Evolutionary conservation across 1,284 basidiomycete species (phyloP).

Genomic region (Papiliotrema fonsecae): DNA sequence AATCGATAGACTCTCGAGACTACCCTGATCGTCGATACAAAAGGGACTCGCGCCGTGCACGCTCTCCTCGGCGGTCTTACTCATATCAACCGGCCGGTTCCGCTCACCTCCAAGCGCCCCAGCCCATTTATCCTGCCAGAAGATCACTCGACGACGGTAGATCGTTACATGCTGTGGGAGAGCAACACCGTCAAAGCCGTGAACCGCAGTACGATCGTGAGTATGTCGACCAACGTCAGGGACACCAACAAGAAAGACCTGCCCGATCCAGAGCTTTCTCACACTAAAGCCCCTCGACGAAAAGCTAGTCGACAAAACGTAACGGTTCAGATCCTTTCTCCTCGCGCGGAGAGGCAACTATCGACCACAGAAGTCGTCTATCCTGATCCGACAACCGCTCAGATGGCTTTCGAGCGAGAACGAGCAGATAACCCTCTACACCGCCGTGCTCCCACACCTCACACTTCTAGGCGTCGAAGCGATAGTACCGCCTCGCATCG

Average conservation of each 20-base stretch:
- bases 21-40: too few species aligned
- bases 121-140: not conserved
- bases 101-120: not conserved
- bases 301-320: not conserved
- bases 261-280: not conserved
- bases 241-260: too few species aligned
- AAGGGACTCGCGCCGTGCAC: too few species aligned
- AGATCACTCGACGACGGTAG: not conserved
- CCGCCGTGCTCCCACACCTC: conserved; percentile 27
- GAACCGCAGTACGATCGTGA: not conserved
- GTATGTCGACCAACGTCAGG: too few species aligned
- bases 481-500: not conserved
- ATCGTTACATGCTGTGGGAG: not conserved
- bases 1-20: too few species aligned
- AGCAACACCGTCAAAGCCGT: not conserved
- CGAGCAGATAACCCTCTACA: conserved; percentile 13
- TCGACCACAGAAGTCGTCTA: conserved; percentile 26
- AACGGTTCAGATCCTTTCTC: not conserved
- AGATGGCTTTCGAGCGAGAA: conserved; percentile 22
- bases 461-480: conserved; percentile 8
- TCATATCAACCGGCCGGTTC: too few species aligned
- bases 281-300: not conserved
- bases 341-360: conserved; percentile 7
- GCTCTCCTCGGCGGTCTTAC: too few species aligned
- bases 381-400: conserved; percentile 24